Evolutionary conservation across 2,329 filamentous ascomycete species (phyloP).

Genomic region (Chrysoporthe austroafricana): DNA sequence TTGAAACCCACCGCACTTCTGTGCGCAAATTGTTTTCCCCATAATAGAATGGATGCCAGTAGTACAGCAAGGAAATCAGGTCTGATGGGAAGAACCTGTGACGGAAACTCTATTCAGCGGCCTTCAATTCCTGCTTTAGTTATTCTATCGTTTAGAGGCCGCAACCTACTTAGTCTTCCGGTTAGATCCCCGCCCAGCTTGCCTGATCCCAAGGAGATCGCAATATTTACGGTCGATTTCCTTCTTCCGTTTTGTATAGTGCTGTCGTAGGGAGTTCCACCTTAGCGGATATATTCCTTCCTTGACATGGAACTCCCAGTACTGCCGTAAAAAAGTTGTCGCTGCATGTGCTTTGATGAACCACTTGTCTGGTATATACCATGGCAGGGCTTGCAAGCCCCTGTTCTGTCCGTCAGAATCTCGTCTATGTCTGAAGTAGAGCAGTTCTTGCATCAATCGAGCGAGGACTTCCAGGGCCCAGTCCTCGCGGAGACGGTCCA

Average conservation of each 20-base stretch:
- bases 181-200: neutral
- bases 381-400: neutral
- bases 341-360: neutral
- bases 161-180: neutral
- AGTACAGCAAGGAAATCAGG: neutral
- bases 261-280: neutral
- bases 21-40: slow-evolving; percentile 5
- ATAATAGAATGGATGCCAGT: slow-evolving; percentile 8
- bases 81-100: neutral
- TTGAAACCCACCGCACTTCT: neutral
- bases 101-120: neutral
- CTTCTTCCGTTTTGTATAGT: neutral
- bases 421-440: neutral
- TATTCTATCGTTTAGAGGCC: neutral
- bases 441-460: neutral
- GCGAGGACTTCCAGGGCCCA: slow-evolving; percentile 5
- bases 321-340: neutral
- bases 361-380: neutral
- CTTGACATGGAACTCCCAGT: neutral
- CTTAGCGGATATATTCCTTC: neutral
- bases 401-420: neutral
- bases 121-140: neutral
- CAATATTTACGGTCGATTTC: neutral
- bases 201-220: neutral
- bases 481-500: slow-evolving; percentile 6